A percentile compares a stretch with the other conserved stretches of the same genome.
Evolutionary conservation across 2,329 filamentous ascomycete genomes (phyloP).

Genomic region (Trichophyton schoenleinii): DNA sequence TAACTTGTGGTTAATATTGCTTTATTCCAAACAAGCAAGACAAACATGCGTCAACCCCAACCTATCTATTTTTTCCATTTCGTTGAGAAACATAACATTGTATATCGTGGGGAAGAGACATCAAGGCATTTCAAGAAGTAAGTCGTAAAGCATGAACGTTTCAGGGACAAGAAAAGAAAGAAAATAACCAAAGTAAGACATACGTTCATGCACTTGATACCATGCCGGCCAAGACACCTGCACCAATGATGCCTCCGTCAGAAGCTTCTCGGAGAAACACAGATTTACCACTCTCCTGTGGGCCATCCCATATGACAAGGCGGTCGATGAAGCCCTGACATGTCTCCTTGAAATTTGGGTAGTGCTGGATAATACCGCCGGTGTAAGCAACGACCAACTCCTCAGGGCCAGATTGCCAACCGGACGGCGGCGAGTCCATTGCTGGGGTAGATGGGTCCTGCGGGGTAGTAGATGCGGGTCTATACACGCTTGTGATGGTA

Average conservation of each 20-base stretch:
- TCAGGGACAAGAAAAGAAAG: not conserved
- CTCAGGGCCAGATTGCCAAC: conserved; percentile 36
- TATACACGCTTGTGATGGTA: conserved; percentile 15
- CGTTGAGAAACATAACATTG: not conserved
- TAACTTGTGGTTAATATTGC: not conserved
- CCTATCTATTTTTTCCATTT: not conserved
- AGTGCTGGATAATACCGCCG: conserved; percentile 60
- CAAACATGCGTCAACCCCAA: not conserved
- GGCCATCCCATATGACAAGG: conserved; percentile 27
- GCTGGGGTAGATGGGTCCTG: not conserved
- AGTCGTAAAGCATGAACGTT: not conserved
- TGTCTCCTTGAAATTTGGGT: conserved; percentile 54
- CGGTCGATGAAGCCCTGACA: conserved; percentile 53
- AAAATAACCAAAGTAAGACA: not conserved
- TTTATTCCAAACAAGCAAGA: not conserved
- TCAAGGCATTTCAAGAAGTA: not conserved
- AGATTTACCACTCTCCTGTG: conserved; percentile 30
- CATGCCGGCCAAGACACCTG: conserved; percentile 38
- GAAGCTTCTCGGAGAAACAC: conserved; percentile 36
- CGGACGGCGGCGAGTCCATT: conserved; percentile 21
- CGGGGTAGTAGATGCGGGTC: conserved; percentile 3
- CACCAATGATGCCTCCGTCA: conserved; percentile 40
- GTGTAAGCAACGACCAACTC: conserved; percentile 66
- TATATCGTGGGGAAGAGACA: not conserved
- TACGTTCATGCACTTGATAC: conserved; percentile 7